phyloP scores from a whole-genome alignment of 2,329 filamentous ascomycete genomes.

The Arthrinium phaeospermum region DNA sequence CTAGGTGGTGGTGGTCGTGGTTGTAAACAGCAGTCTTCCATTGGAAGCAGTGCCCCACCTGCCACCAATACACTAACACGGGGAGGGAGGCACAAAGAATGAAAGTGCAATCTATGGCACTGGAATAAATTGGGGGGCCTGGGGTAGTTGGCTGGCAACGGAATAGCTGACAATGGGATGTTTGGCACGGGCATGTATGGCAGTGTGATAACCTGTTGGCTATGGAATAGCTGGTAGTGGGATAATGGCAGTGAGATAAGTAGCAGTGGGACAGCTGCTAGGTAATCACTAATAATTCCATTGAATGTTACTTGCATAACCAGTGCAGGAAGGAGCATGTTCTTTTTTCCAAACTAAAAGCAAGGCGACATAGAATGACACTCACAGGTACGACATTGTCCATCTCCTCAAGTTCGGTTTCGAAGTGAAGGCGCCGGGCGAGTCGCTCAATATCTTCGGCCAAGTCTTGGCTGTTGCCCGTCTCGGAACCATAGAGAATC shows the following conservation, averaged over 20 bases:
- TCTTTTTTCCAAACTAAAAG: too few species aligned
- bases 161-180: not conserved
- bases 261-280: constrained; percentile 6
- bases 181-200: not conserved
- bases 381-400: constrained; percentile 77
- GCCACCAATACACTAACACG: not conserved
- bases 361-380: constrained; percentile 25
- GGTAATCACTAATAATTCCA: not conserved
- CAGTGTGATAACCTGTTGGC: too few species aligned
- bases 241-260: not conserved
- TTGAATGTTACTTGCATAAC: not conserved
- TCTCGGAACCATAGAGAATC: constrained; percentile 92
- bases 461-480: constrained; percentile 90
- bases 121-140: not conserved
- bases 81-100: not conserved
- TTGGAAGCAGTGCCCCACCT: not conserved
- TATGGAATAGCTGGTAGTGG: not conserved
- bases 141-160: not conserved
- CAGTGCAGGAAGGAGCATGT: not conserved
- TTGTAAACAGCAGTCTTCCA: not conserved
- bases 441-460: constrained; percentile 82
- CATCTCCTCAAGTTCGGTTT: constrained; percentile 76
- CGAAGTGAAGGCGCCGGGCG: constrained; percentile 79
- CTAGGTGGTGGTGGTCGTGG: not conserved
- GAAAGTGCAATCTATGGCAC: not conserved